These are phyloP conservation scores for Amborella trichopoda DNA, from an alignment of 164 flowering plant species.

Conservation along the genomic window DNA sequence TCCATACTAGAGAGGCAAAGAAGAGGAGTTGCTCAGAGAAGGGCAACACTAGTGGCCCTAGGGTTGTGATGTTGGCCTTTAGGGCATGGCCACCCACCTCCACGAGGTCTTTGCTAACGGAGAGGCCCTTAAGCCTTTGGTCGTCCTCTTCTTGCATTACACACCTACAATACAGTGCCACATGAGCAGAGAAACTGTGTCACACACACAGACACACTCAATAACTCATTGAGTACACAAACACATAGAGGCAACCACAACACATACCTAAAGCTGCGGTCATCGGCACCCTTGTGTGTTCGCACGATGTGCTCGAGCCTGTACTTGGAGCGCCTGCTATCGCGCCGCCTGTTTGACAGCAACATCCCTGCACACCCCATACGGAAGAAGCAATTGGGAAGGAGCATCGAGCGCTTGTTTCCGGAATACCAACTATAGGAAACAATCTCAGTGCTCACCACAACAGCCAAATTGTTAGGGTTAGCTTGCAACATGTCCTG, in stretches of 20 bases:
- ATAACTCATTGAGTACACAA: too few species aligned
- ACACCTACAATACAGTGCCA: too few species aligned
- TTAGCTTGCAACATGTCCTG: slow-evolving; percentile 77
- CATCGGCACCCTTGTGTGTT: slow-evolving; percentile 87
- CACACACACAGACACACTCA: too few species aligned
- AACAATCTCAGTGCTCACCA: slow-evolving; percentile 85
- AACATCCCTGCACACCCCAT: slow-evolving; percentile 91
- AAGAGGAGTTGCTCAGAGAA: slow-evolving; percentile 81
- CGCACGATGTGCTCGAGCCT: slow-evolving; percentile 81
- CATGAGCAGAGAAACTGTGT: too few species aligned
- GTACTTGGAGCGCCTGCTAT: slow-evolving; percentile 61
- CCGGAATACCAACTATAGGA: slow-evolving; percentile 82
- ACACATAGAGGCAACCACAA: too few species aligned
- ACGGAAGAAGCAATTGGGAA: slow-evolving; percentile 81
- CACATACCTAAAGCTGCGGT: slow-evolving; percentile 67
- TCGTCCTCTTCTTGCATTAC: slow-evolving; percentile 85
- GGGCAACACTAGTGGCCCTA: slow-evolving; percentile 84
- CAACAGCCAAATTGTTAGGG: slow-evolving; percentile 69
- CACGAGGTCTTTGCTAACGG: slow-evolving; percentile 53
- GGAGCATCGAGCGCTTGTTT: slow-evolving; percentile 65
- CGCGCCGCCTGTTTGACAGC: slow-evolving; percentile 73
- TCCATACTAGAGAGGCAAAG: slow-evolving; percentile 41
- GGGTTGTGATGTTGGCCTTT: slow-evolving; percentile 87
- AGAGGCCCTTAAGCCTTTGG: slow-evolving; percentile 48
- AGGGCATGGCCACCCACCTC: slow-evolving; percentile 88